Percentiles rank a stretch among this genome's conserved stretches.
phyloP scores from a whole-genome alignment of 2,329 filamentous ascomycete species.

The Colletotrichum sublineola region DNA sequence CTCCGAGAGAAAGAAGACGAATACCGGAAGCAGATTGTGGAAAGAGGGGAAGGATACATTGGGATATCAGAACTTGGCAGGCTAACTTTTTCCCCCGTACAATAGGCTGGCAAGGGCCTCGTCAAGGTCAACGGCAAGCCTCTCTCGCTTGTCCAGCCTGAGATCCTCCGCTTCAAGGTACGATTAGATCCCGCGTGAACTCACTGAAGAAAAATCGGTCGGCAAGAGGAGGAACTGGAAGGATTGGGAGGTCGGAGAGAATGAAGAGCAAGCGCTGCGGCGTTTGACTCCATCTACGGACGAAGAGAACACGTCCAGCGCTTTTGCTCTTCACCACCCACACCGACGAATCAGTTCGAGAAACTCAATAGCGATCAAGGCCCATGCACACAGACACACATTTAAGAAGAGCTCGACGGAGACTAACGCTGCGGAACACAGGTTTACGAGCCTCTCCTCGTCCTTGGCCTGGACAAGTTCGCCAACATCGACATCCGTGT shows the following conservation, averaged over 20 bases:
- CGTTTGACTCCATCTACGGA: constrained; percentile 1
- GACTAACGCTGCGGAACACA: constrained; percentile 50
- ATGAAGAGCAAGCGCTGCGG: constrained; percentile 19
- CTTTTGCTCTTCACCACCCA: constrained; percentile 8
- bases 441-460: constrained; percentile 99
- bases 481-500: constrained; percentile 97
- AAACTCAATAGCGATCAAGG: neutral
- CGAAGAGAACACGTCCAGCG: neutral
- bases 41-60: constrained; percentile 18
- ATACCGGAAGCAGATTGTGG: constrained; percentile 13
- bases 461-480: constrained; percentile 98
- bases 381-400: neutral
- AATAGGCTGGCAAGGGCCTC: constrained; percentile 73
- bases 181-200: constrained; percentile 48
- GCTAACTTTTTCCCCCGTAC: constrained; percentile 48
- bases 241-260: neutral
- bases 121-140: constrained; percentile 99
- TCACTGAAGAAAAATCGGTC: constrained; percentile 24
- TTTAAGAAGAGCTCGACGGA: neutral
- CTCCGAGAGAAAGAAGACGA: constrained; percentile 6
- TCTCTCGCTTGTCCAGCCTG: constrained; percentile 92
- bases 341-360: neutral
- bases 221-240: constrained; percentile 24
- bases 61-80: constrained; percentile 39
- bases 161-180: constrained; percentile 98